Conservation (phyloP, 2,329 filamentous ascomycete species). For the Thermothelomyces thermophilus region DNA sequence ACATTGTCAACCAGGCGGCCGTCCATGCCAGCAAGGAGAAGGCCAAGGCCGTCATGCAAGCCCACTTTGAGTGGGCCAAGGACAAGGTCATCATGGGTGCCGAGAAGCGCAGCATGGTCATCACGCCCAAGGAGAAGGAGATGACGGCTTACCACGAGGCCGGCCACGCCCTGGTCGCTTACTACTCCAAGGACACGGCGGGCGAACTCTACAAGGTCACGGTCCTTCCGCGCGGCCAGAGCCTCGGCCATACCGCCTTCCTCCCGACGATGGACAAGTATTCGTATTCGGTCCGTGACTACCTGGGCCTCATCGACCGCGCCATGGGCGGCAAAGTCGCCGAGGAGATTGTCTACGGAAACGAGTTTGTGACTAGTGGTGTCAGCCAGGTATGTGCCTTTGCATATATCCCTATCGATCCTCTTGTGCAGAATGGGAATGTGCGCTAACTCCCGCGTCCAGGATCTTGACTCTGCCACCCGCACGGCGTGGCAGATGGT, state of each 20-base stretch:
- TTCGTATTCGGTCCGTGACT: constrained; percentile 78
- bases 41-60: constrained; percentile 63
- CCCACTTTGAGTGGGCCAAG: constrained; percentile 94
- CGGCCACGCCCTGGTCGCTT: constrained; percentile 83
- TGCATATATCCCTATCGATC: neutral
- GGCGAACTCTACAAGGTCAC: constrained; percentile 93
- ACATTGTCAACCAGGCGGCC: constrained; percentile 92
- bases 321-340: constrained; percentile 72
- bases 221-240: constrained; percentile 82
- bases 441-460: constrained; percentile 11
- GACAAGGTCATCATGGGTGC: constrained; percentile 98
- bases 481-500: constrained; percentile 81
- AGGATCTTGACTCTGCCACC: constrained; percentile 83
- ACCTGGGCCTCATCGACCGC: constrained; percentile 62
- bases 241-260: constrained; percentile 79
- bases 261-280: constrained; percentile 91
- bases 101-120: constrained; percentile 81
- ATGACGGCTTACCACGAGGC: constrained; percentile 98
- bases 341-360: constrained; percentile 81
- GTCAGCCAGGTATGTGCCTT: constrained; percentile 60
- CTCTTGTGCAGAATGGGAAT: neutral
- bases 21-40: constrained; percentile 89
- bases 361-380: constrained; percentile 86
- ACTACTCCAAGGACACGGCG: constrained; percentile 67
- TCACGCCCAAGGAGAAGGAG: constrained; percentile 89